Evolutionary conservation across 2,329 filamentous ascomycete genomes (phyloP).

Genomic region (Ceratocystis lukuohia): DNA sequence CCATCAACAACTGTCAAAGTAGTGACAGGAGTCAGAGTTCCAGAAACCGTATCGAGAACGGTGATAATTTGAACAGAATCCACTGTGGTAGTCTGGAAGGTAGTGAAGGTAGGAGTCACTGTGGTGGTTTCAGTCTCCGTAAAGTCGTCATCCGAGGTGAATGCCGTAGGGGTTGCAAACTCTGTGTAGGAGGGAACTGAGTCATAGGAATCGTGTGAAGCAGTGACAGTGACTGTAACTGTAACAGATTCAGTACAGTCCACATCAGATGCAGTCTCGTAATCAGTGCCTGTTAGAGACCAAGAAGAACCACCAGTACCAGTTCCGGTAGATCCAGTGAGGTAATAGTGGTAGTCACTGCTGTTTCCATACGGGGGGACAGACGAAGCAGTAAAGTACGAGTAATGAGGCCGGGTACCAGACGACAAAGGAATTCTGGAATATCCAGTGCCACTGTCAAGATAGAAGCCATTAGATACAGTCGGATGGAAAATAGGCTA

Average conservation of each 20-base stretch:
- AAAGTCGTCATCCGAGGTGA: not conserved
- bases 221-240: conserved; percentile 17
- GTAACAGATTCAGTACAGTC: conserved; percentile 8
- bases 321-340: not conserved
- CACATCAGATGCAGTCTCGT: not conserved
- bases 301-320: not conserved
- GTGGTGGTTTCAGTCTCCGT: conserved; percentile 12
- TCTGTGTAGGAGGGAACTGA: not conserved
- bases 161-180: not conserved
- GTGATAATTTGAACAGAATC: conserved; percentile 14
- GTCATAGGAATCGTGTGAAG: not conserved
- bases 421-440: conserved; percentile 1
- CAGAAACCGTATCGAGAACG: conserved; percentile 11
- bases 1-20: conserved; percentile 17
- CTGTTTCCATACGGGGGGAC: conserved; percentile 3
- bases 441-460: not conserved
- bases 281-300: conserved; percentile 11
- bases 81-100: conserved; percentile 12
- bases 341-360: not conserved
- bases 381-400: not conserved
- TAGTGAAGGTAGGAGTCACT: conserved; percentile 14
- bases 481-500: not conserved
- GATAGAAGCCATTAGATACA: not conserved
- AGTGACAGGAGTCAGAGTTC: conserved; percentile 13
- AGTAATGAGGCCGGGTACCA: conserved; percentile 5